Base-by-base conservation (phyloP, 139 green algal genomes). In the Coelastrella sp. region DNA sequence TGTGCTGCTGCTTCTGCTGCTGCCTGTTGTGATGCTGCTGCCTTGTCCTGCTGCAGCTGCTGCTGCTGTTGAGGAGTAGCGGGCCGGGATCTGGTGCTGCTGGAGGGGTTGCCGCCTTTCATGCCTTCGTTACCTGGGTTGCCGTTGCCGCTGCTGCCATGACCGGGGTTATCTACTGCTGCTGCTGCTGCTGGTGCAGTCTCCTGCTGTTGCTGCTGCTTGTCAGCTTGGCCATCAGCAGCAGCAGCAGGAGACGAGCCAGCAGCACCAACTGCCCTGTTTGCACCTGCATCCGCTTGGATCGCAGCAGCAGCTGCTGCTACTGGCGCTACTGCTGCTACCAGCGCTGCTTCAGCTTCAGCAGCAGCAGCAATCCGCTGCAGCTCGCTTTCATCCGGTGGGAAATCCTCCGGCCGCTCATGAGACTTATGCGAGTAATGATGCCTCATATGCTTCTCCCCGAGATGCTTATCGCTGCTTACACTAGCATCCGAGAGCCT, bases 41-140 rank as follows among this genome's bases (percentile, higher is more conserved):
- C 8, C 61, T 78, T 80, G 73, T 83, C 74, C 74, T 79, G 91
- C 78, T 23, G 68, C 64, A 68, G 14, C 80, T 86, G 85, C 85
- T 7, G 71, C 88, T 32, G 81, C 80, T 58, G 73, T 47, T 59
- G n/a, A n/a, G n/a, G n/a, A n/a, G 82, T 0, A 61, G 80, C 3
- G 71, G 58, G 19, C 60, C 77, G 32, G 32, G 47, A n/a, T n/a
- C 83, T 61, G 17, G 82, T 86, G n/a, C n/a, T n/a, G 54, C 83
- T 89, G 2, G 54, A 65, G 73, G 88, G 87, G 4, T 74, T 85
- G 5, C 89, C 89, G 3, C 61, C 76, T 3, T 83, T 71, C 20
- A 86, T 82, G 23, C 66, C 20, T 19, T 86, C 77, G n/a, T n/a
- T n/a, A 20, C 19, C 75, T 22, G 57, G 83, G 10, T 83, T 65